Evolutionary conservation across 2,329 filamentous ascomycete species (phyloP).

Genomic region (Fusarium napiforme): DNA sequence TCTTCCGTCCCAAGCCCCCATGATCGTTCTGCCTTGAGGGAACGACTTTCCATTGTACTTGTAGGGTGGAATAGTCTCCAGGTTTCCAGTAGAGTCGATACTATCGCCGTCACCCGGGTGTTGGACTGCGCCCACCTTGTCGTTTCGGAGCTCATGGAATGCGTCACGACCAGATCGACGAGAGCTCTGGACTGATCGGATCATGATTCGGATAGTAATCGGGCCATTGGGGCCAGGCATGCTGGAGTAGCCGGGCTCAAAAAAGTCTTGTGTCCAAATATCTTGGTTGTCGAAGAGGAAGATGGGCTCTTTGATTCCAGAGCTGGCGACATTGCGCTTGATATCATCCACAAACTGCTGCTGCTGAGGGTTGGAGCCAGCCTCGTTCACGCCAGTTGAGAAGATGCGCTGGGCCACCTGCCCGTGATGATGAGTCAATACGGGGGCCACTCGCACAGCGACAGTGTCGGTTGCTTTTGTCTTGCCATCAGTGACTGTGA

Average conservation of each 20-base stretch:
- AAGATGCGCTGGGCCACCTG: conserved; percentile 45
- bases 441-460: conserved; percentile 49
- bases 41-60: conserved; percentile 31
- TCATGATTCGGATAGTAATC: conserved; percentile 47
- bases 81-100: conserved; percentile 46
- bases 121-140: conserved; percentile 48
- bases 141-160: conserved; percentile 45
- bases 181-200: conserved; percentile 45
- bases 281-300: conserved; percentile 22
- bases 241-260: conserved; percentile 53
- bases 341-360: conserved; percentile 8
- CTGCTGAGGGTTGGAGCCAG: background rate
- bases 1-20: conserved; percentile 22
- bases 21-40: conserved; percentile 36
- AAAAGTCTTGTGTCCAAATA: conserved; percentile 53
- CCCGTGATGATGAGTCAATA: conserved; percentile 51
- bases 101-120: conserved; percentile 19
- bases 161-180: conserved; percentile 47
- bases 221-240: conserved; percentile 52
- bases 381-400: background rate
- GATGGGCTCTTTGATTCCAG: conserved; percentile 17
- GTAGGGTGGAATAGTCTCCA: conserved; percentile 53
- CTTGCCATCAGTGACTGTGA: conserved; percentile 44
- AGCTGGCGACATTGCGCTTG: background rate
- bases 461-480: conserved; percentile 42